Base-by-base conservation (phyloP, 2,329 filamentous ascomycete species). In the Epichloe baconii region DNA sequence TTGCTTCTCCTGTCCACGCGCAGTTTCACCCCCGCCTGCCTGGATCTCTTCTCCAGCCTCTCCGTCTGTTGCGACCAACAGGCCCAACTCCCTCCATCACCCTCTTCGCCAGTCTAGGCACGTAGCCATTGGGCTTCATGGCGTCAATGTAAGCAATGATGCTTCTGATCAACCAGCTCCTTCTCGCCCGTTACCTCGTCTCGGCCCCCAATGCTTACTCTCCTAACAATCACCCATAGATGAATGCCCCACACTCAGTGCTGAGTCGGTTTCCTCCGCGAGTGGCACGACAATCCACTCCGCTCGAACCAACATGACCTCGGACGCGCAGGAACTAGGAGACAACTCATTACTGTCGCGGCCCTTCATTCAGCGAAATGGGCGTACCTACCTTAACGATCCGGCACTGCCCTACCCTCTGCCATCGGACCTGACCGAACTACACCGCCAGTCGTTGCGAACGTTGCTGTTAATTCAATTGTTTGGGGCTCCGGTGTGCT, bases 391-490 rank as follows among this genome's bases (percentile, higher is more conserved):
- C 68, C 78, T 94, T 56, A 81, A 85, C 62, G 87, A 95, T 61
- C 72, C 77, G 8, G 74, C 78, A 2, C 70, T 86, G 34, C 71
- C 80, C 7, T 96, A 97, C 61, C 88, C 88, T n/a, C 74, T 96
- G 2, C 91, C 91, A 40, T 85, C 86, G 69, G 91, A 96, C 68
- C 77, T 95, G 41, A 74, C 83, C 41, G 90, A 96, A 68, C 78
- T 95, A 47, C 88, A 95, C 67, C 80, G 90, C 52, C 90, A 96
- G 68, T 89, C 83, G 46, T 73, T 96, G 51, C 82, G 88, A 53
- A 94, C 90, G 0, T 75, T 95, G 57, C 77, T 95, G 55, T 75
- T 89, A 48, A 84, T 88, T 58, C 82, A 88, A 61, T 78, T 95
- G 36, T 89, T 93, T 60, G 88, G 88, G 44, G 81, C 81, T 11